A percentile compares a stretch with the other conserved stretches of the same genome.
Conservation (phyloP, 1,284 basidiomycete species). For the Rhizopogon parksii region DNA sequence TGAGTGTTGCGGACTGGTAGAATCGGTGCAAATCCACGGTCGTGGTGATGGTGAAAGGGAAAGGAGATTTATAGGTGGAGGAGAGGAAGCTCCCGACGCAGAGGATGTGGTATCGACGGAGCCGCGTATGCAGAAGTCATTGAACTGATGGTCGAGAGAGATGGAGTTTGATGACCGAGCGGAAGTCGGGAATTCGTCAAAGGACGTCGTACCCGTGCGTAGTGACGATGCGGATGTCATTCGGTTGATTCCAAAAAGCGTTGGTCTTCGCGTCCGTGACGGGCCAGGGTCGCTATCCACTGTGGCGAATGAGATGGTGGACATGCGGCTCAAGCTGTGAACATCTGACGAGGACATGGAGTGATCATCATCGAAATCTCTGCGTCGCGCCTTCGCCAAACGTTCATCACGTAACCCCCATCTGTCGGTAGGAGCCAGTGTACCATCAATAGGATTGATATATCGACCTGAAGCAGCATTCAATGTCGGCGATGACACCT, state of each 20-base stretch:
- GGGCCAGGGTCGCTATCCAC: constrained; percentile 82
- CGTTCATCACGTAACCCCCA: constrained; percentile 53
- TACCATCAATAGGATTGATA: constrained; percentile 33
- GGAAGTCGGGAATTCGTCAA: constrained; percentile 67
- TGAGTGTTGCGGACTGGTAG: constrained; percentile 25
- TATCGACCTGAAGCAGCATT: constrained; percentile 55
- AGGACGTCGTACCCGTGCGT: constrained; percentile 46
- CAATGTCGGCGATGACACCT: constrained; percentile 37
- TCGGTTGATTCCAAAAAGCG: constrained; percentile 57
- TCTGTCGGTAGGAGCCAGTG: constrained; percentile 39
- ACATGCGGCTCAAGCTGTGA: constrained; percentile 63
- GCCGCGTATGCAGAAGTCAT: constrained; percentile 66
- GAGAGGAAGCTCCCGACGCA: constrained; percentile 58
- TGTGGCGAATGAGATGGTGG: constrained; percentile 70
- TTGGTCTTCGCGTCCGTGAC: constrained; percentile 52
- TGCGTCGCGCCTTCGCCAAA: constrained; percentile 68
- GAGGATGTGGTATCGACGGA: constrained; percentile 59
- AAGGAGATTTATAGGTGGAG: constrained; percentile 65
- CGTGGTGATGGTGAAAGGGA: constrained; percentile 57
- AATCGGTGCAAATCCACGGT: constrained; percentile 43
- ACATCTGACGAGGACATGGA: constrained; percentile 84
- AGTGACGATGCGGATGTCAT: constrained; percentile 73
- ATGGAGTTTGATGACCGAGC: constrained; percentile 77
- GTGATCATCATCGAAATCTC: constrained; percentile 84
- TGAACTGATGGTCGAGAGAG: constrained; percentile 75